A percentile compares a stretch with the other conserved stretches of the same genome.
phyloP scores from a whole-genome alignment of 2,329 filamentous ascomycete species.

The Xylaria arbuscula region DNA sequence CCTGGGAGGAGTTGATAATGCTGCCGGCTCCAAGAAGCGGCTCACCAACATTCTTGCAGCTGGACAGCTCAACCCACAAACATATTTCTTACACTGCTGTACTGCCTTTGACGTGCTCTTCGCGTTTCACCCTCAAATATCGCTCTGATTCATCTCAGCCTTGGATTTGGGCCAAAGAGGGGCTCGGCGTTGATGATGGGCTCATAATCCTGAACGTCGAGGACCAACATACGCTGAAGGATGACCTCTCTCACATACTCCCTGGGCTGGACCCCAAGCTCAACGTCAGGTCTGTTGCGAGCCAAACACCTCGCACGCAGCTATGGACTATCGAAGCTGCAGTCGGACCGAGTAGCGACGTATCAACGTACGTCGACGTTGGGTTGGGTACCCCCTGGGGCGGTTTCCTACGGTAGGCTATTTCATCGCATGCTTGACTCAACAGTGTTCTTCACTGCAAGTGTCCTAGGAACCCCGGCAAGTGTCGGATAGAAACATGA shows the following conservation, averaged over 20 bases:
- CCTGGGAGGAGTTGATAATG: conserved; percentile 65
- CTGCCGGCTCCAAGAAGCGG: conserved; percentile 41
- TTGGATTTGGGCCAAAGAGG: conserved; percentile 79
- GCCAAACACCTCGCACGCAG: conserved; percentile 75
- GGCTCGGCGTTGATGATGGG: conserved; percentile 72
- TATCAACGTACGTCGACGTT: conserved; percentile 67
- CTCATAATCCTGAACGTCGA: conserved; percentile 63
- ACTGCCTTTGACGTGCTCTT: conserved; percentile 59
- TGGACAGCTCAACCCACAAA: conserved; percentile 49
- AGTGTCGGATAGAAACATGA: conserved; percentile 18
- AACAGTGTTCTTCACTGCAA: background rate
- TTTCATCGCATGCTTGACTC: conserved; percentile 16
- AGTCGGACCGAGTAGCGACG: conserved; percentile 66
- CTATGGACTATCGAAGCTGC: conserved; percentile 74
- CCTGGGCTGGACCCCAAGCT: conserved; percentile 67
- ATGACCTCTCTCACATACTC: conserved; percentile 66
- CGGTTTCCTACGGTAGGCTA: conserved; percentile 62
- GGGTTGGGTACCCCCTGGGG: conserved; percentile 73
- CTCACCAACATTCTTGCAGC: conserved; percentile 64
- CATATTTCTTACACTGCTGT: conserved; percentile 66
- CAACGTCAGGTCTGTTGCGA: conserved; percentile 63
- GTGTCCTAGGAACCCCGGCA: background rate
- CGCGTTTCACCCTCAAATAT: conserved; percentile 79
- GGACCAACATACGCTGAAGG: conserved; percentile 44
- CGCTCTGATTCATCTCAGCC: conserved; percentile 61